A percentile compares a stretch with the other conserved stretches of the same genome.
phyloP scores from a whole-genome alignment of 169 alveolate species.

The Cryptosporidium tyzzeri region DNA sequence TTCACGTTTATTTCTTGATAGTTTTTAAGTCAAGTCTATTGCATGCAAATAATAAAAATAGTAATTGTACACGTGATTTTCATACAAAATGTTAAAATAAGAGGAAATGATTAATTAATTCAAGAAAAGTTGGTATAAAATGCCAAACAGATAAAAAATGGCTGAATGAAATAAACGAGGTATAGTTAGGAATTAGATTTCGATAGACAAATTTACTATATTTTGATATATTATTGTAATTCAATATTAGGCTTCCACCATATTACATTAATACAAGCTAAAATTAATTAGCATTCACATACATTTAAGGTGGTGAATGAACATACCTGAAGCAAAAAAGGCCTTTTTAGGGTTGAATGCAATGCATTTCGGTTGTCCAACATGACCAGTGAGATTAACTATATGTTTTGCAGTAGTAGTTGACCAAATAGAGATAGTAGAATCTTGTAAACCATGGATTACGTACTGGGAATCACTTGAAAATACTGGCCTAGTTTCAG shows the following conservation, averaged over 20 bases:
- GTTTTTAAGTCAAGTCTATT: background rate
- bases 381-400: constrained; percentile 30
- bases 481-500: constrained; percentile 49
- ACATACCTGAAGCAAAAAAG: constrained; percentile 73
- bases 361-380: constrained; percentile 66
- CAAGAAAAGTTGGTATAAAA: too few relatives aligned
- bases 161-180: background rate
- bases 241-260: constrained; percentile 68
- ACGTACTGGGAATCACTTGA: constrained; percentile 74
- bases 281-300: background rate
- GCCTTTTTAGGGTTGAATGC: constrained; percentile 67
- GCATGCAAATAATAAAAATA: too few relatives aligned
- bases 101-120: too few relatives aligned
- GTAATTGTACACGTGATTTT: background rate
- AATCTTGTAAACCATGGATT: constrained; percentile 42
- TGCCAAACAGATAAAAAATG: background rate
- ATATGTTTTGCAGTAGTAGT: constrained; percentile 41
- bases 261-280: constrained; percentile 68
- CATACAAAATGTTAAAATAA: too few relatives aligned
- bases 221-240: background rate
- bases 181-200: background rate
- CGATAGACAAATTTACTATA: background rate
- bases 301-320: background rate
- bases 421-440: constrained; percentile 46
- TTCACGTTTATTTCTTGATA: background rate